Evolutionary conservation across 1,284 basidiomycete genomes (phyloP).

Genomic region (Sutorius eximius): DNA sequence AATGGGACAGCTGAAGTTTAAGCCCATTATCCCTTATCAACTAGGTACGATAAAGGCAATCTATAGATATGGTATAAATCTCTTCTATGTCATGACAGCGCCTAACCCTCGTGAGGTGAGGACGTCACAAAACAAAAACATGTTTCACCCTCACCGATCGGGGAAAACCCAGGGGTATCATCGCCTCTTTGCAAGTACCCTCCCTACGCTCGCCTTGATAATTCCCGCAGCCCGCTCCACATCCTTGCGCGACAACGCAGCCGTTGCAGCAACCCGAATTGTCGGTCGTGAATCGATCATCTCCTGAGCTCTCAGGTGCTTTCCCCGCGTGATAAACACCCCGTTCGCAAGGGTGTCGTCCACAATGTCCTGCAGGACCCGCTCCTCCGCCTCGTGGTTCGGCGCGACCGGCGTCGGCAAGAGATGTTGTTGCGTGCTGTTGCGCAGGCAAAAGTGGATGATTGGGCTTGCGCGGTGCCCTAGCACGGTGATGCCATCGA

Average conservation of each 20-base stretch:
- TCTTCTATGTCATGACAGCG: constrained; percentile 4
- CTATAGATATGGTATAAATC: constrained; percentile 27
- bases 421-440: constrained; percentile 33
- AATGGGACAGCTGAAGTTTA: background rate
- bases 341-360: constrained; percentile 79
- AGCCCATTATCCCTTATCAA: constrained; percentile 4
- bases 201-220: constrained; percentile 74
- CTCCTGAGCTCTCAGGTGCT: constrained; percentile 82
- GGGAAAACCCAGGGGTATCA: constrained; percentile 17
- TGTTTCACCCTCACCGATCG: too few species aligned
- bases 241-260: constrained; percentile 85
- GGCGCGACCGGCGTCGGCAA: constrained; percentile 34
- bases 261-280: constrained; percentile 80
- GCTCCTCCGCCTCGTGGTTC: constrained; percentile 74
- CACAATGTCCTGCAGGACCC: constrained; percentile 82
- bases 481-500: constrained; percentile 81
- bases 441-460: constrained; percentile 80
- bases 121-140: too few species aligned
- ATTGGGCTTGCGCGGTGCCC: constrained; percentile 85
- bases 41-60: constrained; percentile 13
- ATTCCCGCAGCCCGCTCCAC: constrained; percentile 83
- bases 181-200: constrained; percentile 58
- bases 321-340: constrained; percentile 80
- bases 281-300: constrained; percentile 81
- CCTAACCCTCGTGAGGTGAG: background rate